These are phyloP conservation scores for Sporothrix curviconia DNA, from an alignment of 2,329 filamentous ascomycete species.

Conservation along the genomic window DNA sequence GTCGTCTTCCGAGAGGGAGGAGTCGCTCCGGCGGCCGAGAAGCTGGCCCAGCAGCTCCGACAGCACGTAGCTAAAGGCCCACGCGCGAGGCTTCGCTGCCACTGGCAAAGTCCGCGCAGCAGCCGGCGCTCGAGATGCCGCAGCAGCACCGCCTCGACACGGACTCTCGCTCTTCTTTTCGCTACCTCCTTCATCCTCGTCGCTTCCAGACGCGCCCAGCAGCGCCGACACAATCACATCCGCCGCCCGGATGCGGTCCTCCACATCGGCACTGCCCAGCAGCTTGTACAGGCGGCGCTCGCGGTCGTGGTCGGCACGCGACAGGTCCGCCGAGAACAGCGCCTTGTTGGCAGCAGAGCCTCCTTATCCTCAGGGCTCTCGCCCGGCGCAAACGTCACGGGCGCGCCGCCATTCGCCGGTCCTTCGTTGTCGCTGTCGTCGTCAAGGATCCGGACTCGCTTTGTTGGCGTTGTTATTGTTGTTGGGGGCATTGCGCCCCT, in stretches of 20 bases:
- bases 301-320: slow-evolving; percentile 48
- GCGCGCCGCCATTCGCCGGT: background rate
- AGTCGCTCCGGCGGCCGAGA: slow-evolving; percentile 42
- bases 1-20: background rate
- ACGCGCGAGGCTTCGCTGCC: slow-evolving; percentile 80
- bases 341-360: slow-evolving; percentile 28
- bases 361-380: slow-evolving; percentile 9
- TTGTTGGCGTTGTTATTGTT: slow-evolving; percentile 5
- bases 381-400: background rate
- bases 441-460: slow-evolving; percentile 14
- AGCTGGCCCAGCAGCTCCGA: slow-evolving; percentile 72
- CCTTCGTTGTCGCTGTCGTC: background rate
- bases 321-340: slow-evolving; percentile 47
- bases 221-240: slow-evolving; percentile 52
- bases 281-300: slow-evolving; percentile 56
- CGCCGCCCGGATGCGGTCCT: slow-evolving; percentile 52
- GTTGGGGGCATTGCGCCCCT: background rate
- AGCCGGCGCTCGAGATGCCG: slow-evolving; percentile 61
- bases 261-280: slow-evolving; percentile 52
- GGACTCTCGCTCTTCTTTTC: too few species aligned
- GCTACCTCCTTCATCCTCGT: too few species aligned
- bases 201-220: slow-evolving; percentile 31
- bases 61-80: slow-evolving; percentile 82
- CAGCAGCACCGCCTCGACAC: slow-evolving; percentile 48
- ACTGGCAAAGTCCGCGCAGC: slow-evolving; percentile 82